A percentile compares a stretch with the other conserved stretches of the same genome.
Evolutionary conservation across 1,284 basidiomycete species (phyloP).

Genomic region (Heliocybe sulcata): DNA sequence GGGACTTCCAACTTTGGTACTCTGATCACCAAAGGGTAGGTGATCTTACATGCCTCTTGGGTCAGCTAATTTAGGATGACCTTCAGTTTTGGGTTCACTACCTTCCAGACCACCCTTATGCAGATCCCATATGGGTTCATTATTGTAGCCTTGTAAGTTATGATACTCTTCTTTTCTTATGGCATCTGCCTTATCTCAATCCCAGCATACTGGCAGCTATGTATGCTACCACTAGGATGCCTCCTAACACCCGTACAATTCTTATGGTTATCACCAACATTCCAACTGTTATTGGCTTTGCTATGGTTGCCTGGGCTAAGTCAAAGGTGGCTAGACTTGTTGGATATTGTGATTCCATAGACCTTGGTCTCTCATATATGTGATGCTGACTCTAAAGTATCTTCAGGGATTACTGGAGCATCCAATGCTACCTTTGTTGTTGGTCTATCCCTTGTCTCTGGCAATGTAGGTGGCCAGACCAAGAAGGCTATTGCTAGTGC

Average conservation of each 20-base stretch:
- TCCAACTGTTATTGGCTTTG: slow-evolving; percentile 17
- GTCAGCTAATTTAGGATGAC: slow-evolving; percentile 20
- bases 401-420: slow-evolving; percentile 24
- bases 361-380: too few relatives aligned
- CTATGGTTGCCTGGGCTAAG: slow-evolving; percentile 12
- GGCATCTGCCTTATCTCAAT: background rate
- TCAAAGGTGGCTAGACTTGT: slow-evolving; percentile 13
- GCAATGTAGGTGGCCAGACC: slow-evolving; percentile 36
- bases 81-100: slow-evolving; percentile 30
- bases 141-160: slow-evolving; percentile 15
- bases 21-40: background rate
- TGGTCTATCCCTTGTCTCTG: slow-evolving; percentile 34
- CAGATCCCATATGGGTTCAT: slow-evolving; percentile 26
- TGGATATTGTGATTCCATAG: slow-evolving; percentile 14
- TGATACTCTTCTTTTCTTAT: background rate
- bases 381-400: too few relatives aligned
- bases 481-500: slow-evolving; percentile 23
- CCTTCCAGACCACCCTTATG: slow-evolving; percentile 31
- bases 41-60: background rate
- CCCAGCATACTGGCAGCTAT: background rate
- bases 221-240: slow-evolving; percentile 11
- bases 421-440: slow-evolving; percentile 37
- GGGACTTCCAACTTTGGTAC: slow-evolving; percentile 5
- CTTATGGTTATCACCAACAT: slow-evolving; percentile 16
- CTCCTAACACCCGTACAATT: slow-evolving; percentile 13